Percentiles rank a stretch among this genome's conserved stretches.
Conservation (phyloP, 164 flowering plant genomes). For the Cinnamomum micranthum region DNA sequence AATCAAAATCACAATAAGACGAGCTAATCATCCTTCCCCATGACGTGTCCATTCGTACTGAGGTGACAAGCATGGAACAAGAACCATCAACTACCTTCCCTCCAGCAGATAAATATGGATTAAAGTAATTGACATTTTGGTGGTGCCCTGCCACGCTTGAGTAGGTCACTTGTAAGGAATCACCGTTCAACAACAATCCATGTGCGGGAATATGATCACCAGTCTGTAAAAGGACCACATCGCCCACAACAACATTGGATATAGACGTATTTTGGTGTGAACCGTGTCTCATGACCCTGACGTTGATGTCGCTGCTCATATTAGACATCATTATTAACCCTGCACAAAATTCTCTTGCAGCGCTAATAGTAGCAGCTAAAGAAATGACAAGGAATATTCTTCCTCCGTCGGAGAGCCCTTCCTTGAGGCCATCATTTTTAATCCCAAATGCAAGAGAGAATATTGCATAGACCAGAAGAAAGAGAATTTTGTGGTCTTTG, state of each 20-base stretch:
- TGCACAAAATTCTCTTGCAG: constrained; percentile 31
- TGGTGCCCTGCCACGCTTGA: constrained; percentile 43
- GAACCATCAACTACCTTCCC: constrained; percentile 42
- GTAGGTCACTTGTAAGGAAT: constrained; percentile 40
- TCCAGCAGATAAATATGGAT: constrained; percentile 35
- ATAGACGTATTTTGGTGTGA: constrained; percentile 24
- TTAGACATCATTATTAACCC: constrained; percentile 22
- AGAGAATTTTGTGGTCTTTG: constrained; percentile 38
- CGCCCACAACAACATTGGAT: constrained; percentile 45
- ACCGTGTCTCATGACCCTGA: constrained; percentile 39
- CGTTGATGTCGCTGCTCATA: constrained; percentile 23
- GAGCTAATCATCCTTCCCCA: constrained; percentile 63
- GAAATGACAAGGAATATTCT: constrained; percentile 39
- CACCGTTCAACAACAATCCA: constrained; percentile 42
- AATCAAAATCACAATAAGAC: constrained; percentile 27
- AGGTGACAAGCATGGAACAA: constrained; percentile 47
- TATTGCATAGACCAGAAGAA: constrained; percentile 33
- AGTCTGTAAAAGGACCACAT: constrained; percentile 31
- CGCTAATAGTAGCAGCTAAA: constrained; percentile 34
- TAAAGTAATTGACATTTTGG: constrained; percentile 27
- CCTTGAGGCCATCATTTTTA: constrained; percentile 30
- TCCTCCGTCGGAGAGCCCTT: constrained; percentile 52
- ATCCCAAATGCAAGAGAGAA: constrained; percentile 48
- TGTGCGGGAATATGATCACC: constrained; percentile 58
- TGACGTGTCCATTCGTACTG: constrained; percentile 33